Evolutionary conservation across 345 rosid genomes (phyloP), one percentile per base, ranked within the genome.

Genomic region (Orychophragmus violaceus): DNA sequence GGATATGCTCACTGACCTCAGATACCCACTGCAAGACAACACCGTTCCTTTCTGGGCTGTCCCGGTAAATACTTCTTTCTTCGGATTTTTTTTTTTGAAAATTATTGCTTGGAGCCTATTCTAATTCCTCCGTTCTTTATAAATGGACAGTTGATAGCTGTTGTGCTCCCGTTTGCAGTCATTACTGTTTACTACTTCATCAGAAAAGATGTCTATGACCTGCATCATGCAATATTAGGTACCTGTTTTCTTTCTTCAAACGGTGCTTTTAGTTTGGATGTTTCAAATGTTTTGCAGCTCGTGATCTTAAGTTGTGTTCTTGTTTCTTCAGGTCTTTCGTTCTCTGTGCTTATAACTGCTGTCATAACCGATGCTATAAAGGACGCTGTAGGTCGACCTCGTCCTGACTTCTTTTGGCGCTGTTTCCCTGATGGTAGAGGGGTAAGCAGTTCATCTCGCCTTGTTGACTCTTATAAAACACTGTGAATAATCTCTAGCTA

Each of bases 361-460:
- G 96, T 93, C 46, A 62, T 90, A 70, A 93, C 98, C 59, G 98
- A 93, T 75, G 85, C 97, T 45, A 86, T 93, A 21, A 93, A 93
- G 77, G 90, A 90, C 62, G 97, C 79, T 64, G 96, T 93, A 48
- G 98, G 98, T 60, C 80, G 96, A 36, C 97, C 97, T 71, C 93
- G 95, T 61, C 98, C 97, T 36, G 90, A 93, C 77, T 93, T 93
- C 79, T 90, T 88, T 70, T 93, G 98, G 97, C 96, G 94, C 59
- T 93, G 97, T 79, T 93, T 93, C 66, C 94, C 97, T 67, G 78
- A 93, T 79, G 98, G 96, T 10, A 82, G 72, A 80, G 89, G 83
- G 80, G 98, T 93, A 64, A 32, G 83, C 25, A 55, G 4, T 70
- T 45, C 64, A 13, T 35, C 51, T 59, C 30, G 35, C 35, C 32